Evolutionary conservation across 2,329 filamentous ascomycete species (phyloP), one percentile per base, ranked within the genome.

Genomic region (Paecilomyces variotii): DNA sequence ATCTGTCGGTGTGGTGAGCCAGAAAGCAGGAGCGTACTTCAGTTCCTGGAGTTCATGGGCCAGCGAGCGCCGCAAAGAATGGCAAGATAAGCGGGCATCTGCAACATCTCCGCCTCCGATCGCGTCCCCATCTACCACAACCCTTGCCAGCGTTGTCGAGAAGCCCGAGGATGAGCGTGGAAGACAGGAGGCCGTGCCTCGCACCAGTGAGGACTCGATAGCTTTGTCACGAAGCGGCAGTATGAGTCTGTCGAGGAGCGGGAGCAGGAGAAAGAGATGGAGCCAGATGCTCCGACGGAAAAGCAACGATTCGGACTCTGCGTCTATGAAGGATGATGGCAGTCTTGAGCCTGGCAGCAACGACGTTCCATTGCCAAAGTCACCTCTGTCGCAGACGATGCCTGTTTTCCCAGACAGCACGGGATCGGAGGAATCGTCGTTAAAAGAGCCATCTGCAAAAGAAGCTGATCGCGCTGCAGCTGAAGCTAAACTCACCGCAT

Each of bases 41-140:
- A 85, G 80, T 57, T 85, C 82, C 0, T 87, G 84, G 84, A 80
- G 84, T 3, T 73, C 78, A 1, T 87, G 84, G 84, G 84, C 84
- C 3, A 74, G 67, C 60, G 78, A 80, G 58, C 75, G 75, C 64
- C 73, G 72, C 30, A 78, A 73, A 61, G 77, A 75, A 61, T 80
- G 76, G 78, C 74, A 76, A 60, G 73, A 76, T 26, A 73, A 72
- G 58, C 73, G 71, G 56, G 56, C 57, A 10, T 55, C 63, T 10
- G 66, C 70, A 1, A 64, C 70, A 25, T 65, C 68, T 4, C 59
- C 65, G 2, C 45, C 45, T 27, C 53, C 25, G 1, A 50, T 60
- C 9, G 61, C 61, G 2, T 67, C 66, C 9, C 63, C 65, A 5
- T 64, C 66, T 1, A 64, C 65, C 6, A 61, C 67, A 9, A 64